Evolutionary conservation across 495 filamentous ascomycete genomes (phyloP).

Genomic region (Neurospora sp.): DNA sequence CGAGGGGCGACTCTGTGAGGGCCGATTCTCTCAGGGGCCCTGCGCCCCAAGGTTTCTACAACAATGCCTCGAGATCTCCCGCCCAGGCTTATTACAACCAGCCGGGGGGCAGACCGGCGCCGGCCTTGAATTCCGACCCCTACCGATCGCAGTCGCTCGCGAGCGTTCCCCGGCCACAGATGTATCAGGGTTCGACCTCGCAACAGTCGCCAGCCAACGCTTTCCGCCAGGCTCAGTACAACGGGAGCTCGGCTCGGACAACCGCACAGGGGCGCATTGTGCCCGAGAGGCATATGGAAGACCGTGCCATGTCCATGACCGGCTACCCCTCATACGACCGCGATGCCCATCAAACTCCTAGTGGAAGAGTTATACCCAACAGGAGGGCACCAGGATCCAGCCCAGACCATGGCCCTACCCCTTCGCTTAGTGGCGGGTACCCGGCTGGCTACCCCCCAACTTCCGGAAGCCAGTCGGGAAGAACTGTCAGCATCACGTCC

Average conservation of each 20-base stretch:
- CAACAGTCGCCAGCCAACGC: constrained; percentile 58
- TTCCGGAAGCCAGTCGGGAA: constrained; percentile 33
- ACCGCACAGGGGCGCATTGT: constrained; percentile 85
- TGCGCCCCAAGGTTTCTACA: constrained; percentile 43
- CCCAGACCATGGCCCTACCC: constrained; percentile 8
- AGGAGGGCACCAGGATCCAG: constrained; percentile 33
- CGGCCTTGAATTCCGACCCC: constrained; percentile 72
- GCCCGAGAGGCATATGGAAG: constrained; percentile 74
- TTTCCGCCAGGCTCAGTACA: constrained; percentile 68
- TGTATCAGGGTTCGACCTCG: constrained; percentile 56
- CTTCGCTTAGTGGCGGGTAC: constrained; percentile 8
- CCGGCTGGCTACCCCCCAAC: constrained; percentile 17
- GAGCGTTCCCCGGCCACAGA: constrained; percentile 51
- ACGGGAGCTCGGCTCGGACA: constrained; percentile 53
- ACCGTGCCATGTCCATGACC: constrained; percentile 92
- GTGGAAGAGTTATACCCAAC: constrained; percentile 75
- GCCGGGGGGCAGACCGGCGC: constrained; percentile 39
- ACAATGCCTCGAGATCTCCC: constrained; percentile 44
- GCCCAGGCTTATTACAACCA: constrained; percentile 43
- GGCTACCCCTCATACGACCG: constrained; percentile 64
- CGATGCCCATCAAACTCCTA: constrained; percentile 80
- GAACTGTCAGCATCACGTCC: constrained; percentile 44
- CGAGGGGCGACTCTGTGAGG: constrained; percentile 12
- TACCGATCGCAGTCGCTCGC: constrained; percentile 92
- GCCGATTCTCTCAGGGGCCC: constrained; percentile 27